Evolutionary conservation across 129 eudicot genomes (phyloP).

Genomic region (Flaveria ramosissima): DNA sequence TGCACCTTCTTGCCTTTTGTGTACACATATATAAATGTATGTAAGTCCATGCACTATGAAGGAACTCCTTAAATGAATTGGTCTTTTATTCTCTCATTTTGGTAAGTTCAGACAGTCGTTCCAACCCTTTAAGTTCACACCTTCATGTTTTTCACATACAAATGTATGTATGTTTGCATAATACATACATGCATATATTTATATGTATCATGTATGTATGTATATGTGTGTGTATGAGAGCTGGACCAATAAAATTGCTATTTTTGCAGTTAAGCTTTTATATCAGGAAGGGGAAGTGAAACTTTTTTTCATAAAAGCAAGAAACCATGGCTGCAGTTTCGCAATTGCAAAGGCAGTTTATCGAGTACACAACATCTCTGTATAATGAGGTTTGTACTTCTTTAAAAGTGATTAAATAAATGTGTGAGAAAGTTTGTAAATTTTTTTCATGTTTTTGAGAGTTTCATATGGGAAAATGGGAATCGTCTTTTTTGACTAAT

Average conservation of each 20-base stretch:
- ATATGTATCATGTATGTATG: not conserved
- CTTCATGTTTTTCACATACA: slow-evolving; percentile 3
- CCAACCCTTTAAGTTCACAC: slow-evolving; percentile 5
- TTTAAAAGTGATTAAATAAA: not conserved
- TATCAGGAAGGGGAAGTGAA: slow-evolving; percentile 22
- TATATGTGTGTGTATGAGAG: not conserved
- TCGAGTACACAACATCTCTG: slow-evolving; percentile 57
- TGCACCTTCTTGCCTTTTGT: slow-evolving; percentile 17
- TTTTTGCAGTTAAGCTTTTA: slow-evolving; percentile 32
- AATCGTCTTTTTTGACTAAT: not conserved
- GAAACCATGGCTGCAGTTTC: slow-evolving; percentile 36
- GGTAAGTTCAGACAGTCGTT: not conserved
- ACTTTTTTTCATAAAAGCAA: slow-evolving; percentile 20
- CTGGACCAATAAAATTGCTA: slow-evolving; percentile 15
- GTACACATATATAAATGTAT: not conserved
- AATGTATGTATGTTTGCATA: not conserved
- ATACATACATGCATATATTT: not conserved
- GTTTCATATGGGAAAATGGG: not conserved
- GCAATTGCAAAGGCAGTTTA: slow-evolving; percentile 73
- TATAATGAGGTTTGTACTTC: slow-evolving; percentile 58
- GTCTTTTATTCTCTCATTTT: slow-evolving; percentile 27
- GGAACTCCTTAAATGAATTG: slow-evolving; percentile 9
- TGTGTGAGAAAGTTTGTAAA: not conserved
- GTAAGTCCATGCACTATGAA: slow-evolving; percentile 13
- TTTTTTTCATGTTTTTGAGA: not conserved